phyloP scores from a whole-genome alignment of 1,284 basidiomycete genomes.

The Neolentinus lepideus region DNA sequence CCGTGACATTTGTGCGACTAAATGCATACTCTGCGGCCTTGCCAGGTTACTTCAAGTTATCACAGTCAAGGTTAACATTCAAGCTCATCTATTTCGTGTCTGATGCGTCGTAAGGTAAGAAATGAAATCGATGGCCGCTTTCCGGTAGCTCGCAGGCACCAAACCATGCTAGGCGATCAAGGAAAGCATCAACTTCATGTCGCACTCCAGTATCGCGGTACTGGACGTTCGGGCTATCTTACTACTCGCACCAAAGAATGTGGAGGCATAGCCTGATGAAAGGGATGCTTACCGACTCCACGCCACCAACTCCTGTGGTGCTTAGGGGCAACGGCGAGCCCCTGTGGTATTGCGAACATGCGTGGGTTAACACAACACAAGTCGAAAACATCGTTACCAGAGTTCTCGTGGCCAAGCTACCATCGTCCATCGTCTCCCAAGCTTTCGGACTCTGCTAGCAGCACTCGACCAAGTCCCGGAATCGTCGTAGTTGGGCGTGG shows the following conservation, averaged over 20 bases:
- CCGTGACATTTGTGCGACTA: too few relatives aligned
- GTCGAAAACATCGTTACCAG: neutral
- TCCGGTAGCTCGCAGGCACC: too few relatives aligned
- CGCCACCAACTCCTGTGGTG: neutral
- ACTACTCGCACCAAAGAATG: neutral
- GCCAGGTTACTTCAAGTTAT: too few relatives aligned
- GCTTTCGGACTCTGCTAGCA: neutral
- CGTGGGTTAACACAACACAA: neutral
- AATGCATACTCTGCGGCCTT: too few relatives aligned
- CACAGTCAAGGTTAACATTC: too few relatives aligned
- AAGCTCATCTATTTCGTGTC: too few relatives aligned
- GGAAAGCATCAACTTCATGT: neutral
- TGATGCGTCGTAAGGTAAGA: too few relatives aligned
- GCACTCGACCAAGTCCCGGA: neutral
- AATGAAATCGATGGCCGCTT: too few relatives aligned
- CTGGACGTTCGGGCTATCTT: neutral
- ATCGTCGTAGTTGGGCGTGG: neutral
- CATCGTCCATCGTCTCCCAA: neutral
- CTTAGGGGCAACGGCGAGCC: neutral
- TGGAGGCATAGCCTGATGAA: neutral
- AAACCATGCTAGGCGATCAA: too few relatives aligned
- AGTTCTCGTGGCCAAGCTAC: neutral
- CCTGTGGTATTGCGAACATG: neutral
- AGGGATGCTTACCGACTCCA: neutral
- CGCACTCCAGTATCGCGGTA: neutral